Base-by-base conservation (phyloP, 192 early-diverging fungal genomes). In the Coemansia javaensis region DNA sequence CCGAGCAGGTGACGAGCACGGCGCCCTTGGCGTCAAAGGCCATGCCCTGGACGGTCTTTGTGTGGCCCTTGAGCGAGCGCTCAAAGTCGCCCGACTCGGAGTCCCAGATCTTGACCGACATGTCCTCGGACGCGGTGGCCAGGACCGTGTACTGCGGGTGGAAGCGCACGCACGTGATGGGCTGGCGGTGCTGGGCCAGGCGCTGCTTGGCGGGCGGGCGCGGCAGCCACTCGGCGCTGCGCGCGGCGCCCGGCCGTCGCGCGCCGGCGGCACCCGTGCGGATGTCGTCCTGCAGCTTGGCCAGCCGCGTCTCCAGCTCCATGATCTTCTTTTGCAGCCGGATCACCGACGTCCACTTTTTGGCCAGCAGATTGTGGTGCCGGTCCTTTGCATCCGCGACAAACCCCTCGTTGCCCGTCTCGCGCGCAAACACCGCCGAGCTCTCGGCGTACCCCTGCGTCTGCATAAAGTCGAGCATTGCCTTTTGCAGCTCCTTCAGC, bases 271-370 rank as follows among this genome's bases (percentile, higher is more conserved):
- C 79, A 11, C 80, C 84, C 27, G 75, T 80, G 18, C 66, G 67
- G 16, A 86, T 47, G 41, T 90, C 87, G 30, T 88, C 85, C 63
- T 86, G 81, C 67, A 93, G 78, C 24, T 84, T 80, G 24, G 85
- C 53, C 34, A 88, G 68, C 53, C 90, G 91, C 23, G 69, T 74
- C 68, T 97, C 93, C 22, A 97, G 79, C 33, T 96, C 93, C 83
- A 94, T 88, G 31, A 96, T 90, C 83, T 94, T 95, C 56, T 90
- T 91, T 53, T 96, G 92, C 49, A 94, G 66, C 8, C 94, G 77
- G 42, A 96, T 87, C 7, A 96, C 85, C n/a, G 90, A 90, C 11
- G 88, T 89, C 94, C 94, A 97, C 56, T 97, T 97, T 28, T 65
- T 65, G n/a, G 68, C 63, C 31, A 72, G 40, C 15, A 72, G 47